Evolutionary conservation across 164 flowering plant species (phyloP).

Genomic region (Sedum album): DNA sequence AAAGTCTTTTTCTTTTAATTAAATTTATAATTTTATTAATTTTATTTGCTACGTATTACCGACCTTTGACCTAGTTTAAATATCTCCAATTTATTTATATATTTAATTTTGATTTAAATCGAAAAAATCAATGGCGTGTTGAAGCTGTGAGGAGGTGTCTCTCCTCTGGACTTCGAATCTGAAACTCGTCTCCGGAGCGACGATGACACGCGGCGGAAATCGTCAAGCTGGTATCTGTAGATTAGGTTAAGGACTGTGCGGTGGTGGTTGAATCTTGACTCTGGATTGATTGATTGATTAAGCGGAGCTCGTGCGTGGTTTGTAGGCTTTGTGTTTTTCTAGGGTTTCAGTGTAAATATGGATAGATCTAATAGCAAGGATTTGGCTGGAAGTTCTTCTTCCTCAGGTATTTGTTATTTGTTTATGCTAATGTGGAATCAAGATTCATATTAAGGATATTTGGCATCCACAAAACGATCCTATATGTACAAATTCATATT

Average conservation of each 20-base stretch:
- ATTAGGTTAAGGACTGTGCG: neutral
- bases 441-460: too few species aligned
- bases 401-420: too few species aligned
- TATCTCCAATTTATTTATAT: neutral
- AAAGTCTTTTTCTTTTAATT: slow-evolving; percentile 1
- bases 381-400: slow-evolving; percentile 19
- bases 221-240: neutral
- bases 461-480: too few species aligned
- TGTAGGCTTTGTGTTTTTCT: neutral
- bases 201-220: neutral
- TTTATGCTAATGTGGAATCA: too few species aligned
- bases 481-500: too few species aligned
- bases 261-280: neutral
- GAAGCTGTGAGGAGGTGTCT: slow-evolving; percentile 3
- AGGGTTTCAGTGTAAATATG: slow-evolving; percentile 20
- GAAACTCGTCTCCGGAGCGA: neutral
- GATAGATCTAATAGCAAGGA: slow-evolving; percentile 31
- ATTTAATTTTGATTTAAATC: neutral
- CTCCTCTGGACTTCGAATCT: slow-evolving; percentile 6
- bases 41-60: too few species aligned
- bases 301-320: too few species aligned
- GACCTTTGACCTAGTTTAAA: neutral
- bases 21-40: neutral
- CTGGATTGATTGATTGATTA: neutral
- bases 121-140: neutral